phyloP scores from a whole-genome alignment of 768 basidiomycete genomes.

The Punctularia strigosozonata region DNA sequence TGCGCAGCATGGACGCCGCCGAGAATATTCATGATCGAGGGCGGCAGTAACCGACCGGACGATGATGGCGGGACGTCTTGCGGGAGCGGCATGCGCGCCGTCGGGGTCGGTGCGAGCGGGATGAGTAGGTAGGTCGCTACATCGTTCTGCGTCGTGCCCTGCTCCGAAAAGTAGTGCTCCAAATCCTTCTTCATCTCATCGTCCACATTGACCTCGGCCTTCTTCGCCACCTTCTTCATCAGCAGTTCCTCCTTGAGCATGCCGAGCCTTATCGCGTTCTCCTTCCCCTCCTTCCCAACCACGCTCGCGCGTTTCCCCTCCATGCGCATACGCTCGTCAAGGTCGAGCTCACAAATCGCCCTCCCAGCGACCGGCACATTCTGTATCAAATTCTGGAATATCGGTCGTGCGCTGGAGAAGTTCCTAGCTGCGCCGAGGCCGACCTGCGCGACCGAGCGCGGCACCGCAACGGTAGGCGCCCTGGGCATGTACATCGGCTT shows the following conservation, averaged over 20 bases:
- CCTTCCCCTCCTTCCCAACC: conserved; percentile 13
- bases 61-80: conserved; percentile 15
- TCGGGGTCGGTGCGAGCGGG: conserved; percentile 68
- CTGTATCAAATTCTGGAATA: conserved; percentile 71
- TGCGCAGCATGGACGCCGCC: conserved; percentile 30
- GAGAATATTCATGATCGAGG: conserved; percentile 36
- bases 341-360: conserved; percentile 62
- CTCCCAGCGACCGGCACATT: conserved; percentile 71
- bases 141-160: conserved; percentile 16
- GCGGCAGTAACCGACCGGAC: conserved; percentile 33
- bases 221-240: conserved; percentile 14
- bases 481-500: conserved; percentile 41
- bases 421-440: conserved; percentile 69
- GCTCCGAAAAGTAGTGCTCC: conserved; percentile 50
- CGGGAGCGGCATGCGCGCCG: conserved; percentile 47
- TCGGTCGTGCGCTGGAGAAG: conserved; percentile 60
- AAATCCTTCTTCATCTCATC: conserved; percentile 24
- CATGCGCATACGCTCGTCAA: conserved; percentile 23
- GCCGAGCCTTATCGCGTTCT: conserved; percentile 10
- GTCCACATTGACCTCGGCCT: conserved; percentile 12
- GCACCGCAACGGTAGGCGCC: conserved; percentile 34
- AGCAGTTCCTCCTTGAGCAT: conserved; percentile 15
- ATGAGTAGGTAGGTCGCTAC: conserved; percentile 62
- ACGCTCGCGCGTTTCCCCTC: conserved; percentile 9
- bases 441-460: conserved; percentile 45